Base-by-base conservation (phyloP, 306 rosid genomes). In the Echinosophora koreensis region DNA sequence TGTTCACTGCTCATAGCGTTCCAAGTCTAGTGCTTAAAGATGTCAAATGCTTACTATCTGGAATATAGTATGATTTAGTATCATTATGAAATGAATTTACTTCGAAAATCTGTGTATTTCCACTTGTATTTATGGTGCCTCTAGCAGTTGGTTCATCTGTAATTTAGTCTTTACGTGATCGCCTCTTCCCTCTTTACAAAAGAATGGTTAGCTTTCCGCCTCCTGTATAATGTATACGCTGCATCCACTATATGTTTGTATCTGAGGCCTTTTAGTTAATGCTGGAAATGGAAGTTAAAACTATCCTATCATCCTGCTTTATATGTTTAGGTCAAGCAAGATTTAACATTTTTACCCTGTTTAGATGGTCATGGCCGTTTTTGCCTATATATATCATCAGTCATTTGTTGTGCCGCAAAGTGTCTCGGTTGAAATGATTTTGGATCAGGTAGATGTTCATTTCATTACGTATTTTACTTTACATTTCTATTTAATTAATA, bases 281-380 rank as follows among this genome's bases (percentile, higher is more conserved):
- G 74, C 42, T 47, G 35, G 46, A 32, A 47, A 12, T 58, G 71
- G 56, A 80, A 65, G 84, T 73, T 34, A 50, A 72, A 66, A 65
- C 71, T 30, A 54, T 56, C 62, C 46, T 52, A 68, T 41, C 38
- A 47, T 46, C 61, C 17, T 67, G 15, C 61, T 51, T 47, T 69
- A 54, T 17, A 38, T 41, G 46, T 41, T 41, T 41, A 8, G 46
- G 46, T 54, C 30, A 28, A 56, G 28, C 32, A 17, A 60, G 12
- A 70, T 62, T 41, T 64, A 72, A 79, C 80, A 15, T 54, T 71
- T 41, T 47, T 72, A 50, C 76, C 65, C 68, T 28, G 18, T 87
- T 92, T 67, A 96, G 99, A 96, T 96, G 99, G 91, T 96, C 65
- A 92, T 96, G 99, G 99, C 99, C 1, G 97, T 96, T 49, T 96